Percentiles rank a stretch among this genome's conserved stretches.
Conservation (phyloP, 2,329 filamentous ascomycete species). For the Trichoderma semiorbis region DNA sequence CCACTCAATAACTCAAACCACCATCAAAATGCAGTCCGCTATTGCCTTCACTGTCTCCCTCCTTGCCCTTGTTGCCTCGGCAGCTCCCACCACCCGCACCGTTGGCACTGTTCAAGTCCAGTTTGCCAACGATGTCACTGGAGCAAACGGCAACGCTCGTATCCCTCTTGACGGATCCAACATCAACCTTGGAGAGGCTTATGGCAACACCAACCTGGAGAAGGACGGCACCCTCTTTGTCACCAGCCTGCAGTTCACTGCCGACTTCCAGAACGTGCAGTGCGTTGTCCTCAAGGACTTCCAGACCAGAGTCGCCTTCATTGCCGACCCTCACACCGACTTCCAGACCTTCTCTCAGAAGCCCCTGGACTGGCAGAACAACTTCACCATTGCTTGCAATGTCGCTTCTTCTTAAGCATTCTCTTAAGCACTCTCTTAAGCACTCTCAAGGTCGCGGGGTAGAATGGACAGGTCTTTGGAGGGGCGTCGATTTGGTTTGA, state of each 20-base stretch:
- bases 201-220: not conserved
- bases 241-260: not conserved
- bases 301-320: not conserved
- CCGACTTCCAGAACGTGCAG: not conserved
- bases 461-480: not conserved
- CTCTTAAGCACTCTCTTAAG: not conserved
- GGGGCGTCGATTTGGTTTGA: not conserved
- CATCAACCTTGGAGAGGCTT: not conserved
- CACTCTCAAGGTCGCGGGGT: not conserved
- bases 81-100: not conserved
- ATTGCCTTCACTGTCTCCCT: not conserved
- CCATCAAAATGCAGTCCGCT: slow-evolving; percentile 4
- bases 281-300: not conserved
- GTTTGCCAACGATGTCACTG: slow-evolving; percentile 9
- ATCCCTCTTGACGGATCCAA: not conserved
- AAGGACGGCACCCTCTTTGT: slow-evolving; percentile 9
- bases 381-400: slow-evolving; percentile 5
- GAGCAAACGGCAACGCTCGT: slow-evolving; percentile 9
- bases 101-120: not conserved
- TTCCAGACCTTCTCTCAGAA: not conserved
- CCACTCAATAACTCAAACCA: not conserved
- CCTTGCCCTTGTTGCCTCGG: slow-evolving; percentile 3
- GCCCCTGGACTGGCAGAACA: not conserved
- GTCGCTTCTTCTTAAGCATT: not conserved
- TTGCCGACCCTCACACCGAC: not conserved